Conservation (phyloP, 805 yeast species). For the Priceomyces castillae region DNA sequence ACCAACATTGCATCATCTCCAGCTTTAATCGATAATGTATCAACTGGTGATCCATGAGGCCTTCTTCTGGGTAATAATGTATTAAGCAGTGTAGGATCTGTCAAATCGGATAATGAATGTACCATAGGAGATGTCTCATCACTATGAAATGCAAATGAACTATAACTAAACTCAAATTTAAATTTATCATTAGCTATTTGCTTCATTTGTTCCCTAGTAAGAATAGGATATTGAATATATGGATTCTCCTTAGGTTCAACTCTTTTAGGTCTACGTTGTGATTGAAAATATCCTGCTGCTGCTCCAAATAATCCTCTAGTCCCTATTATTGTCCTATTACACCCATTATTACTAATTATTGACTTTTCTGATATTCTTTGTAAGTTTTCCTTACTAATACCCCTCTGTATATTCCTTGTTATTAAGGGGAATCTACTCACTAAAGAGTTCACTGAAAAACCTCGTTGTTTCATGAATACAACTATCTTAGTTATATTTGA, state of each 20-base stretch:
- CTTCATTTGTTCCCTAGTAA: constrained; percentile 39
- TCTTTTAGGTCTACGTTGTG: constrained; percentile 14
- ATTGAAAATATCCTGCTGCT: constrained; percentile 22
- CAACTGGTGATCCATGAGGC: constrained; percentile 51
- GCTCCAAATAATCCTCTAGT: constrained; percentile 17
- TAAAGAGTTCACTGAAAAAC: too few relatives aligned
- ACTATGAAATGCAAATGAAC: constrained; percentile 50
- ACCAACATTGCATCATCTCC: constrained; percentile 61
- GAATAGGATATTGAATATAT: constrained; percentile 39
- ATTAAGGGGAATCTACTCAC: too few relatives aligned
- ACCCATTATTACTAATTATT: too few relatives aligned
- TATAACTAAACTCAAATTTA: constrained; percentile 44
- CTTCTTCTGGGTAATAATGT: constrained; percentile 48
- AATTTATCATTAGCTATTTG: constrained; percentile 36
- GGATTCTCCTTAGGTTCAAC: constrained; percentile 28
- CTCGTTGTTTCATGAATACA: too few relatives aligned
- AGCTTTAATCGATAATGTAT: constrained; percentile 49
- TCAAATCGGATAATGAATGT: constrained; percentile 48
- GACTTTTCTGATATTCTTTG: too few relatives aligned
- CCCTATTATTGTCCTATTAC: too few relatives aligned
- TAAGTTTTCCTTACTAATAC: too few relatives aligned
- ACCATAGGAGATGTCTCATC: constrained; percentile 36
- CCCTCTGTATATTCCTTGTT: too few relatives aligned
- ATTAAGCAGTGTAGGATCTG: constrained; percentile 46
- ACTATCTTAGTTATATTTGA: too few relatives aligned